Base-by-base conservation (phyloP, 192 early-diverging fungal genomes). In the Ambispora gerdemannii region DNA sequence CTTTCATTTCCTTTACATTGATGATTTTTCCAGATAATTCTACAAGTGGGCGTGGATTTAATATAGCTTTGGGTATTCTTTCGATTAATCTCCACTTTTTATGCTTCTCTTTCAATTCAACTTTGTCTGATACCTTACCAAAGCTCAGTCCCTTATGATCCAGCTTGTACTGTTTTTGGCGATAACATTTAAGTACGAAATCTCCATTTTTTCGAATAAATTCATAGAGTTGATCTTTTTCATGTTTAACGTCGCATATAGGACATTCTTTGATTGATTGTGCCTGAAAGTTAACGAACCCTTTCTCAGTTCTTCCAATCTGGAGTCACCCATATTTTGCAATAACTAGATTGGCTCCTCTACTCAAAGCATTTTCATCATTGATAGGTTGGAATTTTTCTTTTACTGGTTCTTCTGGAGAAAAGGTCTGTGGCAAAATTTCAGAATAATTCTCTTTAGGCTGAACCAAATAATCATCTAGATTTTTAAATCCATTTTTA, bases 401-500 rank as follows among this genome's bases (percentile, higher is more conserved):
- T 47, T 49, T 47, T 64, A 17, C 36, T 38, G 22, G 38, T 43
- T 64, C 32, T 24, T 64, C 22, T 49, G 63, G 28, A 64, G 38
- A 64, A 64, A 64, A 64, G 35, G 63, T 64, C 25, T 25, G 22
- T 24, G 63, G 36, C 22, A 34, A 64, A 43, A 64, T 64, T 49
- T 27, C 36, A 47, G 63, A 64, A 64, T 2, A 47, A 64, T 64
- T 47, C 8, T 3, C 19, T 47, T 64, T 64, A 64, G 63, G 36
- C 28, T 64, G 36, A 64, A 64, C 63, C 28, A 64, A 49, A 64
- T 64, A 64, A 64, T 64, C 20, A 0, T 64, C 38, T 64, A 64
- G 63, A 19, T 64, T 43, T 10, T 24, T 0, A n/a, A 30, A 64
- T 64, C 38, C 20, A 8, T 64, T 24, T 47, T 64, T 64, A 22